A percentile compares a stretch with the other conserved stretches of the same genome.
Evolutionary conservation across 2,329 filamentous ascomycete species (phyloP).

Genomic region (Claviceps paspali): DNA sequence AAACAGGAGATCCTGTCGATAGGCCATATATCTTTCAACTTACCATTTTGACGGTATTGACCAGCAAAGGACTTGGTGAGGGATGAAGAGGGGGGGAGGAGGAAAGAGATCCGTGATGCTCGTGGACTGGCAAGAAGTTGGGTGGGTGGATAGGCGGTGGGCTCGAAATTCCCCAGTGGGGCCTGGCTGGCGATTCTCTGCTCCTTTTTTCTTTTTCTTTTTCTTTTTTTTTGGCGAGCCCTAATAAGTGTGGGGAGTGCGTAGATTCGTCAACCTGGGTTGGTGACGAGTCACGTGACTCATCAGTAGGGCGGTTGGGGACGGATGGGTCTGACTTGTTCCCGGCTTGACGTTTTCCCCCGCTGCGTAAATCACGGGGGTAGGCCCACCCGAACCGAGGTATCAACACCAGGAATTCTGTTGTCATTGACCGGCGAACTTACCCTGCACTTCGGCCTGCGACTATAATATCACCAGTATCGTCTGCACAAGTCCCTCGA

Average conservation of each 20-base stretch:
- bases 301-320: not conserved
- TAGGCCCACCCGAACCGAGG: constrained; percentile 6
- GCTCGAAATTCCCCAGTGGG: constrained; percentile 23
- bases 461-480: not conserved
- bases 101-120: constrained; percentile 2
- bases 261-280: constrained; percentile 18
- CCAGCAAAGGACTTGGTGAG: constrained; percentile 23
- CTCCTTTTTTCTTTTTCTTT: not conserved
- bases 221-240: constrained; percentile 21
- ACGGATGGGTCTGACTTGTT: too few relatives aligned
- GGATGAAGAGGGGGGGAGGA: constrained; percentile 19
- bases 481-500: too few relatives aligned
- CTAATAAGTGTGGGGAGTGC: constrained; percentile 19
- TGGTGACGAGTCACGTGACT: constrained; percentile 25
- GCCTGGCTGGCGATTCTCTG: constrained; percentile 5
- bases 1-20: constrained; percentile 11
- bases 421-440: too few relatives aligned
- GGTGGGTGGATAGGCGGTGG: not conserved
- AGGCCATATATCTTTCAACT: constrained; percentile 31
- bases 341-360: too few relatives aligned
- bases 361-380: too few relatives aligned
- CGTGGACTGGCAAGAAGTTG: not conserved
- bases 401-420: too few relatives aligned
- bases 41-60: constrained; percentile 52
- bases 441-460: not conserved